phyloP scores from a whole-genome alignment of 441 rosid species.

The Raphanus hybrid region DNA sequence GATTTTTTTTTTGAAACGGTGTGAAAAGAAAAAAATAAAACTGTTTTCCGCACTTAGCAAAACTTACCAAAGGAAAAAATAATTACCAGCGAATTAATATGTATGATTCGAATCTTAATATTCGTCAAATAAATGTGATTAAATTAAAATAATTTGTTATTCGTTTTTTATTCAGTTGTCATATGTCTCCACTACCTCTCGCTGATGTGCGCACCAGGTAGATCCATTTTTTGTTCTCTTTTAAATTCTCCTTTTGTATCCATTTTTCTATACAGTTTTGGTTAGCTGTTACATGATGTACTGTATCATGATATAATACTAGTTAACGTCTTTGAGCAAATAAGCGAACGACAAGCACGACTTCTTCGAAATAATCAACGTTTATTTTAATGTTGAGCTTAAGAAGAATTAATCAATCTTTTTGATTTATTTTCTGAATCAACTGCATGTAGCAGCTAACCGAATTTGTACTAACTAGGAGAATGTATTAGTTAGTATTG shows the following conservation, averaged over 20 bases:
- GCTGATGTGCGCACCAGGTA: conserved; percentile 63
- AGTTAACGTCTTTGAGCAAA: not conserved
- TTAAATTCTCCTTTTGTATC: not conserved
- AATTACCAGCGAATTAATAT: too few species aligned
- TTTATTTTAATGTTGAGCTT: not conserved
- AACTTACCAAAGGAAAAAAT: too few species aligned
- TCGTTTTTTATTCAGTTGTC: conserved; percentile 23
- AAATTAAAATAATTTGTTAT: not conserved
- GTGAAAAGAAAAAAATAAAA: not conserved
- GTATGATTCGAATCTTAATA: too few species aligned
- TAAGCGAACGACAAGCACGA: conserved; percentile 18
- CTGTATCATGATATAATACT: not conserved
- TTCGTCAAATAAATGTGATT: too few species aligned
- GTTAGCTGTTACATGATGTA: not conserved
- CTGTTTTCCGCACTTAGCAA: conserved; percentile 1
- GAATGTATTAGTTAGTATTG: not conserved
- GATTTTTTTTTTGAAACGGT: too few species aligned
- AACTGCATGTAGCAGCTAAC: too few species aligned
- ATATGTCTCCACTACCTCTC: conserved; percentile 55
- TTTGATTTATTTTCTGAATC: too few species aligned
- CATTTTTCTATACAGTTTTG: not conserved
- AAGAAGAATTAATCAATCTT: not conserved
- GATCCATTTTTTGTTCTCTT: conserved; percentile 34
- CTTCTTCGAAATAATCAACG: conserved; percentile 26
- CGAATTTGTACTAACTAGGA: too few species aligned